These are phyloP conservation scores for Phytophthora hybrid DNA, from an alignment of 352 stramenopile genomes.

Conservation along the genomic window DNA sequence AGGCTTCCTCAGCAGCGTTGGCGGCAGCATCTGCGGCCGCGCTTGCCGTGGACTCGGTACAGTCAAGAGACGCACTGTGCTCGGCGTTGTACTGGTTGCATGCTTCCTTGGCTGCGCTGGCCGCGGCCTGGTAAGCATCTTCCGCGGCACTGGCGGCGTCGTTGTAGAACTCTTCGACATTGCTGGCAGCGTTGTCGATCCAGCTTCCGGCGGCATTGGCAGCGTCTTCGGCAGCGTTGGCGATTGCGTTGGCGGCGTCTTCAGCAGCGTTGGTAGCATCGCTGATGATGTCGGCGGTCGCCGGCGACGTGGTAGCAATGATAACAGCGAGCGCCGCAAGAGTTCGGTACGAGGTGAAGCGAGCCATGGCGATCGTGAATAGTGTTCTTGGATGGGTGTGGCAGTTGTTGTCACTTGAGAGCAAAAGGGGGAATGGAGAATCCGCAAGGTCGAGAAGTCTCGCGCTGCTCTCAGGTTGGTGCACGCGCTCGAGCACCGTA, in stretches of 20 bases:
- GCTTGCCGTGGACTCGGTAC: constrained; percentile 27
- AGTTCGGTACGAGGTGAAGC: constrained; percentile 29
- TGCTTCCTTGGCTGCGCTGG: constrained; percentile 28
- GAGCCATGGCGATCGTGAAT: constrained; percentile 12
- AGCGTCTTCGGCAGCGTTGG: constrained; percentile 24
- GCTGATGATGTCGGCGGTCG: constrained; percentile 29
- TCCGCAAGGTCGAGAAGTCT: constrained; percentile 5
- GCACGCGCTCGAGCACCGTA: constrained; percentile 2
- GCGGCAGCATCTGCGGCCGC: constrained; percentile 29
- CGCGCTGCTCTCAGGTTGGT: background rate
- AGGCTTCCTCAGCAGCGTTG: constrained; percentile 26
- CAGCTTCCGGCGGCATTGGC: constrained; percentile 28
- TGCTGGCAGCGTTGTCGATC: constrained; percentile 36
- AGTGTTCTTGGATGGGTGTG: background rate
- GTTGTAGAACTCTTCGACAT: constrained; percentile 31
- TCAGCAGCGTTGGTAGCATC: constrained; percentile 28
- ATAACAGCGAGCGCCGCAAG: constrained; percentile 19
- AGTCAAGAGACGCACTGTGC: constrained; percentile 28
- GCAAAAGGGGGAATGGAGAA: constrained; percentile 26
- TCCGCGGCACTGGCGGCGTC: constrained; percentile 31
- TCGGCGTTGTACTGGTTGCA: constrained; percentile 31
- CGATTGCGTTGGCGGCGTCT: constrained; percentile 33
- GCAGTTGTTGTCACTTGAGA: constrained; percentile 23
- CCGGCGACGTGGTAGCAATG: constrained; percentile 3
- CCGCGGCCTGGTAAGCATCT: constrained; percentile 27